These are phyloP conservation scores for Phytophthora gonapodyides DNA, from an alignment of 352 stramenopile species.

Conservation along the genomic window DNA sequence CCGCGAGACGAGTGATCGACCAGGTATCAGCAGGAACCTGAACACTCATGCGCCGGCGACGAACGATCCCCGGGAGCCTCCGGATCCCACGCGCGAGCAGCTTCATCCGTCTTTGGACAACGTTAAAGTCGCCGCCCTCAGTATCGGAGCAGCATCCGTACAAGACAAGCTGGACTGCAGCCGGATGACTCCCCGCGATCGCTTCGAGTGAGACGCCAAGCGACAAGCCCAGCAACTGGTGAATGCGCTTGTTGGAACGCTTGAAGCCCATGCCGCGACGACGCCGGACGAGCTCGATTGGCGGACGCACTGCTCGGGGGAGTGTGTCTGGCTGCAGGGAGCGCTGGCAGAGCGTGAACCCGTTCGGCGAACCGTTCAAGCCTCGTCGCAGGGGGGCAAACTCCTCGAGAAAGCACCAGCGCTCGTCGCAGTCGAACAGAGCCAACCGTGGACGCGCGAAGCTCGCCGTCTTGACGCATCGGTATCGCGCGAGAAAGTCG, in stretches of 20 bases:
- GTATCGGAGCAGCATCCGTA: constrained; percentile 12
- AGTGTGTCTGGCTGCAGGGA: constrained; percentile 35
- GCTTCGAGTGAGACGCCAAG: constrained; percentile 22
- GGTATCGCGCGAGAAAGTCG: constrained; percentile 7
- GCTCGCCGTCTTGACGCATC: constrained; percentile 42
- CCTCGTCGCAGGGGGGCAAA: neutral
- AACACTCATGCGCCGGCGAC: constrained; percentile 11
- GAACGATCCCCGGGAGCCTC: constrained; percentile 28
- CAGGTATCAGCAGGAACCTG: constrained; percentile 19
- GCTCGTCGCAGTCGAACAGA: constrained; percentile 34
- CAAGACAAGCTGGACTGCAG: constrained; percentile 24
- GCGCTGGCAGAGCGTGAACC: constrained; percentile 33
- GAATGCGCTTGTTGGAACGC: constrained; percentile 16
- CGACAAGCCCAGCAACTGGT: constrained; percentile 21
- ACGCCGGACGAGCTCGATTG: constrained; percentile 23
- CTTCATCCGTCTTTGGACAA: constrained; percentile 16
- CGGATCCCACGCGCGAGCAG: constrained; percentile 17
- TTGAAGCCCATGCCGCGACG: constrained; percentile 10
- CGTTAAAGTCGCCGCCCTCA: neutral
- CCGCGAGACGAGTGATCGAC: constrained; percentile 1
- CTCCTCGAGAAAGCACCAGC: constrained; percentile 39
- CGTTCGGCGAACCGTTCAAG: neutral
- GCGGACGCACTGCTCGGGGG: constrained; percentile 20
- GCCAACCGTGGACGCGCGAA: constrained; percentile 32
- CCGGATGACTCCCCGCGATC: constrained; percentile 11